Evolutionary conservation across 306 rosid species (phyloP), one percentile per base, ranked within the genome.

Genomic region (Fagus sylvatica): DNA sequence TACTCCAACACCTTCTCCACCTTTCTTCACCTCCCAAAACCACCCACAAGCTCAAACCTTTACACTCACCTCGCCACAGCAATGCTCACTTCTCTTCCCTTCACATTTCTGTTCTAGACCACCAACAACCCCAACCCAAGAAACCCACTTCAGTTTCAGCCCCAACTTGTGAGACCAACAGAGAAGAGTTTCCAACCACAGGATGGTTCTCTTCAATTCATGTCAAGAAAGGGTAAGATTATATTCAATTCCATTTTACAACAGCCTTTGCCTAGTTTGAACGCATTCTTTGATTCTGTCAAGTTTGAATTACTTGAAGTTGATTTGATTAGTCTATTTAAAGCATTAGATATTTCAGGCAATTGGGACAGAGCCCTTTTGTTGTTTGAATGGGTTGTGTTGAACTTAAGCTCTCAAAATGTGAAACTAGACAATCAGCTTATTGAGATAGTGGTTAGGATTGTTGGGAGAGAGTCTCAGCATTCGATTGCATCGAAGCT

Each of bases 381-480:
- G 83, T 70, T 96, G 89, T 91, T 90, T 79, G 96, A 96, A 71
- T 96, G 98, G 98, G 69, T 83, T 84, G 73, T 82, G 64, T 77
- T 80, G 78, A 84, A 87, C 71, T 75, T 79, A 43, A 85, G 85
- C 71, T 74, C 86, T 60, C 87, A 81, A 40, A 80, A 76, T 78
- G 43, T 76, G 90, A 93, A 79, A 83, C 69, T 91, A 15, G 96
- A 93, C 54, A 83, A 69, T 49, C 97, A 89, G 76, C 84, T 83
- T 77, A 77, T 93, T 76, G 99, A 96, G 76, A 65, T 90, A 15
- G 85, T 93, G 89, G 89, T 90, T 78, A 88, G 89, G 62, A 90
- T 96, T 49, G 83, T 96, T 46, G 98, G 98, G 36, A 91, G 91
- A 69, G 96, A 96, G 78, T 96, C 99, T 2, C 97, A 93, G 83